A percentile compares a stretch with the other conserved stretches of the same genome.
phyloP scores from a whole-genome alignment of 257 asterid species.

The Fraxinus cuspidata region DNA sequence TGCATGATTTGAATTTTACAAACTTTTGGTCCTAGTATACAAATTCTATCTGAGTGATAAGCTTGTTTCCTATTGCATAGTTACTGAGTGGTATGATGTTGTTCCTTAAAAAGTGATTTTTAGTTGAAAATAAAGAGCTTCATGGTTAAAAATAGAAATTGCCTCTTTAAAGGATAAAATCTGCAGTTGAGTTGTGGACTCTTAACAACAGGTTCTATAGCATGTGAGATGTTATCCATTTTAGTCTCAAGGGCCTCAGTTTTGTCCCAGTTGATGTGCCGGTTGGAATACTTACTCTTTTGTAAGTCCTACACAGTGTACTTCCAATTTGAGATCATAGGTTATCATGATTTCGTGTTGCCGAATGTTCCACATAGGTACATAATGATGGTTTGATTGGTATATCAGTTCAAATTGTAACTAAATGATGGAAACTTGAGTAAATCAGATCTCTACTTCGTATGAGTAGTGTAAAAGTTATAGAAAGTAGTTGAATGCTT shows the following conservation, averaged over 20 bases:
- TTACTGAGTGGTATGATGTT: constrained; percentile 13
- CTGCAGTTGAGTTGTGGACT: constrained; percentile 2
- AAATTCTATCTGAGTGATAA: neutral
- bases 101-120: constrained; percentile 2
- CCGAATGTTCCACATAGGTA: constrained; percentile 6
- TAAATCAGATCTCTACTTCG: neutral
- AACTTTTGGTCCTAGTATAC: neutral
- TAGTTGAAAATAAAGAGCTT: neutral
- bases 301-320: neutral
- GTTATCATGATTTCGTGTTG: neutral
- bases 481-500: neutral
- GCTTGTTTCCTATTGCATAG: constrained; percentile 1
- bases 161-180: neutral
- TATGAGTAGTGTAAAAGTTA: neutral
- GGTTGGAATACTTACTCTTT: constrained; percentile 3
- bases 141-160: neutral
- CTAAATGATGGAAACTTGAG: neutral
- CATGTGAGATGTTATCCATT: neutral
- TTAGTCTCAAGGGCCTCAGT: constrained; percentile 5
- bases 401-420: constrained; percentile 4
- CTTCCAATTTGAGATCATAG: neutral
- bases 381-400: neutral
- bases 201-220: neutral
- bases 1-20: neutral
- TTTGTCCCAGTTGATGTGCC: neutral